Conservation (phyloP, 2,329 filamentous ascomycete genomes). For the Juglanconis juglandina region DNA sequence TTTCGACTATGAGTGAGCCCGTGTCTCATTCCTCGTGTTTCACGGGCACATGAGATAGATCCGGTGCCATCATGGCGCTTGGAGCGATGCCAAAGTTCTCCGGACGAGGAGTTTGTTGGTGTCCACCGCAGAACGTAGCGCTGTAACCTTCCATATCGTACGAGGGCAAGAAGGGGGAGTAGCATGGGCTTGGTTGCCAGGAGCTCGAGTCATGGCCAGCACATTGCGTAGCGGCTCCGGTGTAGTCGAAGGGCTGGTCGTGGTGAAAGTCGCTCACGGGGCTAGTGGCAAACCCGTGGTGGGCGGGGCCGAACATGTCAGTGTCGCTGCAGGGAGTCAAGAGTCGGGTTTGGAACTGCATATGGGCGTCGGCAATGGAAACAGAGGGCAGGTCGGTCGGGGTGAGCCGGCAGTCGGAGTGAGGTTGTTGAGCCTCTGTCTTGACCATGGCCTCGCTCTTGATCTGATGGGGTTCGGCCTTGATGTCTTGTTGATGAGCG, state of each 20-base stretch:
- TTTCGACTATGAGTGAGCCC: background rate
- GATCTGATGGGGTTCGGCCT: constrained; percentile 27
- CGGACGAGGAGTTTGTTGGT: constrained; percentile 19
- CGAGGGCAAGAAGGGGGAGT: constrained; percentile 34
- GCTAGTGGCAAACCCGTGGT: constrained; percentile 29
- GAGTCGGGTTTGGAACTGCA: constrained; percentile 37
- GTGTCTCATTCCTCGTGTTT: constrained; percentile 19
- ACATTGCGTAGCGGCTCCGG: constrained; percentile 24
- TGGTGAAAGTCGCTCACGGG: constrained; percentile 30
- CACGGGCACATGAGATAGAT: constrained; percentile 7
- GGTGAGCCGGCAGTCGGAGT: constrained; percentile 23
- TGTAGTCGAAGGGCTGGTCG: constrained; percentile 29
- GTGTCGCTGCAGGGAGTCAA: constrained; percentile 54
- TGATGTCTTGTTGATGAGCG: constrained; percentile 13
- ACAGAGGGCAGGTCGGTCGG: constrained; percentile 30
- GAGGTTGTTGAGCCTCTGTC: constrained; percentile 24
- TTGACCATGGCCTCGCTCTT: constrained; percentile 35
- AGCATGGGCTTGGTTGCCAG: constrained; percentile 33
- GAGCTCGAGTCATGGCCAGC: constrained; percentile 25
- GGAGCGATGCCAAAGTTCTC: constrained; percentile 15
- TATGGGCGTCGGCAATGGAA: constrained; percentile 28
- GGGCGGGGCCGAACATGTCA: constrained; percentile 34
- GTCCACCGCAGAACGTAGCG: constrained; percentile 21
- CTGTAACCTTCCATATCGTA: constrained; percentile 30
- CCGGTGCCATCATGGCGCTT: constrained; percentile 10